Base-by-base conservation (phyloP, 2,329 filamentous ascomycete genomes). In the Colletotrichum cuscutae region DNA sequence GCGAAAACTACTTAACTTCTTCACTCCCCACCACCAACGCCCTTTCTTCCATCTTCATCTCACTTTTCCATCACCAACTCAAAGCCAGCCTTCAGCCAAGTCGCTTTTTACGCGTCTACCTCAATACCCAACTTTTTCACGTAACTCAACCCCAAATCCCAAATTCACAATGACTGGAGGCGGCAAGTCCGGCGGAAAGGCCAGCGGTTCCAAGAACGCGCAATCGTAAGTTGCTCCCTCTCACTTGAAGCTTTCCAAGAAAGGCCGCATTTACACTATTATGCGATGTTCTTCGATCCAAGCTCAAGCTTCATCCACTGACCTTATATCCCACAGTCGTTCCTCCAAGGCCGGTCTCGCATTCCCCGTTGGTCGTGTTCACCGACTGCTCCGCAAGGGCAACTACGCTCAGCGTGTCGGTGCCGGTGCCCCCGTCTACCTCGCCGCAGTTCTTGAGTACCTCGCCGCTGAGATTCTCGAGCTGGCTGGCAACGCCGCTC, bases 361-460 rank as follows among this genome's bases (percentile, higher is more conserved):
- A 78, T 98, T 98, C 92, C 96, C 96, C 76, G 96, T 98, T 82
- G 96, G 96, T 87, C 96, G 96, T 97, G 96, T 98, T 80, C 96
- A 98, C 89, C 95, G 96, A 95, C 94, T 98, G 73, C 91, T 98
- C 81, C 93, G 97, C 88, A 98, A 98, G 92, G 96, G 96, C 84
- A 98, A 98, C 94, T 99, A 99, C 84, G 96, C 96, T 81, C 96
- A 98, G 91, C 97, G 96, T 92, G 96, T 98, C 81, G 96, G 96
- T 95, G 96, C 96, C 81, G 96, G 94, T 90, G 96, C 96, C 78
- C 96, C 96, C 77, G 96, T 98, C 82, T 98, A 98, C 86, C 93
- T 98, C 77, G 96, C 96, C 77, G 96, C 96, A 69, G 97, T 99
- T 68, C 95, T 99, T 62, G 97, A 99, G 88, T 99, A 99, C 85